These are phyloP conservation scores for Vachellia pachyceras DNA, from an alignment of 306 rosid genomes.

Conservation along the genomic window DNA sequence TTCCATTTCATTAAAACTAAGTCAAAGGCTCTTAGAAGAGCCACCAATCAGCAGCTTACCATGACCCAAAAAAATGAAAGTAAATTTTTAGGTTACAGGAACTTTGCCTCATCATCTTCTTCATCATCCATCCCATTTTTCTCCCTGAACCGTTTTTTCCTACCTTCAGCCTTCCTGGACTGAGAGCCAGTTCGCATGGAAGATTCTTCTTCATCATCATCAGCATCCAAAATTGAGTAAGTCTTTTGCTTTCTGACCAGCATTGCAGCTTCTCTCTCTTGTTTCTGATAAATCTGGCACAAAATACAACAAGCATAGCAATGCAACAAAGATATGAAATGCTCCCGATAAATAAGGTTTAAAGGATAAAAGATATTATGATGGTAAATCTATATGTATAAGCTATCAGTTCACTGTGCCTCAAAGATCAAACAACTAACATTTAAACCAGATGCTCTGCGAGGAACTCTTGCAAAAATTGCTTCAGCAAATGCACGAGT, in stretches of 20 bases:
- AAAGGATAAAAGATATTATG: constrained; percentile 12
- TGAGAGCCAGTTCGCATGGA: constrained; percentile 44
- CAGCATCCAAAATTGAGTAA: constrained; percentile 75
- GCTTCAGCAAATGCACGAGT: constrained; percentile 73
- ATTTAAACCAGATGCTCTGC: constrained; percentile 58
- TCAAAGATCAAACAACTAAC: constrained; percentile 48
- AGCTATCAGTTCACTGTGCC: constrained; percentile 7
- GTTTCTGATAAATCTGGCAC: constrained; percentile 74
- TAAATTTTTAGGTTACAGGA: constrained; percentile 40
- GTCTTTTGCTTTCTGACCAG: constrained; percentile 76
- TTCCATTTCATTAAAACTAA: constrained; percentile 50
- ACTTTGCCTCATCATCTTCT: constrained; percentile 74
- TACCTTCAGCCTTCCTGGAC: constrained; percentile 51
- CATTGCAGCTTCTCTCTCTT: constrained; percentile 88
- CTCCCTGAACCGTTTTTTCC: constrained; percentile 75
- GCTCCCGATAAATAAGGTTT: background rate
- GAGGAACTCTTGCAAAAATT: constrained; percentile 73
- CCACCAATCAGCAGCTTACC: constrained; percentile 36
- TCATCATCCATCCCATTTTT: constrained; percentile 67
- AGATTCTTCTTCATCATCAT: constrained; percentile 53
- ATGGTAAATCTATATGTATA: background rate
- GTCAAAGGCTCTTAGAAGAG: constrained; percentile 38
- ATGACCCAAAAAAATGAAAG: constrained; percentile 36
- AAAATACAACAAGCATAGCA: constrained; percentile 33
- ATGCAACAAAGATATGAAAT: constrained; percentile 8